Conservation (phyloP, 495 filamentous ascomycete species). For the Tuber aestivum region DNA sequence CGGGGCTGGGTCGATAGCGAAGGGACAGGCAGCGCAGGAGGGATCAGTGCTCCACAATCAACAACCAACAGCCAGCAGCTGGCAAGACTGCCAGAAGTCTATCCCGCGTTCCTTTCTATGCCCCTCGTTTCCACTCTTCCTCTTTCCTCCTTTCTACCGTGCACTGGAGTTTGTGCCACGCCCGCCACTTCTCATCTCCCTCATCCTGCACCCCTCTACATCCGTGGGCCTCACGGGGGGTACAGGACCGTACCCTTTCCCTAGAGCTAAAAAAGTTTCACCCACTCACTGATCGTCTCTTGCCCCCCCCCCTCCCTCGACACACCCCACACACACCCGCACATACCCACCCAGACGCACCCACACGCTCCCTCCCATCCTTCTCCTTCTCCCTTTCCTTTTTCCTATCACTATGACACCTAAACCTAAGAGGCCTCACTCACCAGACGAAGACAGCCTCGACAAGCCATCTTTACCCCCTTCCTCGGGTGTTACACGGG, state of each 20-base stretch:
- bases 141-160: background rate
- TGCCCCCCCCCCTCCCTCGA: background rate
- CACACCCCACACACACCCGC: background rate
- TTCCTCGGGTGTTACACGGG: background rate
- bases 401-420: constrained; percentile 1
- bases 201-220: background rate
- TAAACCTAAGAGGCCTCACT: background rate
- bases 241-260: background rate
- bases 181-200: background rate
- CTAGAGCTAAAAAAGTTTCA: background rate
- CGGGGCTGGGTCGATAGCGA: constrained; percentile 1
- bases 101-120: background rate
- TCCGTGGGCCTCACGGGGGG: constrained; percentile 1
- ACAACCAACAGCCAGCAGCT: background rate
- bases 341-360: background rate
- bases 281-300: background rate
- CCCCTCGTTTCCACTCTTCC: background rate
- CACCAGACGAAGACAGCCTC: constrained; percentile 5
- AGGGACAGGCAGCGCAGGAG: background rate
- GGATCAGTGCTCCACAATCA: background rate
- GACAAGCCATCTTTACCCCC: background rate
- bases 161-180: background rate
- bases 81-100: background rate
- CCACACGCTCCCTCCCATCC: background rate
- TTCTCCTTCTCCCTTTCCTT: background rate